These are phyloP conservation scores for Carex scoparia DNA, from an alignment of 176 grass and related monocot species.

Conservation along the genomic window DNA sequence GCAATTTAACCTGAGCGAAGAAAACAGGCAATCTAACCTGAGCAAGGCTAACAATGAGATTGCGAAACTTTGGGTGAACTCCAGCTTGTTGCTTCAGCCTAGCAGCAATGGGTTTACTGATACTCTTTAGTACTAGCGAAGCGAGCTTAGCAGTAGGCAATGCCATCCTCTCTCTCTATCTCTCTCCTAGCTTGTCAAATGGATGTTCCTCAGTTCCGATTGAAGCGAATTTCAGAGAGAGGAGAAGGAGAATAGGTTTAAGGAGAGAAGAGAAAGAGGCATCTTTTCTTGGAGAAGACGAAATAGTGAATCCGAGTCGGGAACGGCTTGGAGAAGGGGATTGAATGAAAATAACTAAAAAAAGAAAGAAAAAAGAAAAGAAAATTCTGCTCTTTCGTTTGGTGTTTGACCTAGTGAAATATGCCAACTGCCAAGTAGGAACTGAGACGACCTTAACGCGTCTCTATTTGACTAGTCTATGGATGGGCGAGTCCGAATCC, in stretches of 20 bases:
- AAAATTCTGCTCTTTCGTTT: background rate
- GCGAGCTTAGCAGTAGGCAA: constrained; percentile 72
- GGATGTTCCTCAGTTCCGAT: background rate
- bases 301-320: background rate
- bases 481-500: too few species aligned
- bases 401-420: background rate
- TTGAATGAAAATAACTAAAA: background rate
- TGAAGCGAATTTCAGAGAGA: background rate
- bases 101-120: constrained; percentile 80
- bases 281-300: constrained; percentile 34
- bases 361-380: background rate
- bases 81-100: constrained; percentile 75
- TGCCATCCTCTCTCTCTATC: constrained; percentile 36
- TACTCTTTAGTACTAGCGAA: constrained; percentile 59
- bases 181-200: background rate
- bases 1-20: background rate
- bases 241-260: background rate
- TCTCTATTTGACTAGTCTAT: too few species aligned
- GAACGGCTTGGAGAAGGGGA: constrained; percentile 2
- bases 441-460: too few species aligned
- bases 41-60: constrained; percentile 63
- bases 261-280: constrained; percentile 27
- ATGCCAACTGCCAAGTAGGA: too few species aligned
- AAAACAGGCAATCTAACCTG: constrained; percentile 41
- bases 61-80: constrained; percentile 73